Evolutionary conservation across 192 early-diverging fungal genomes (phyloP).

Genomic region (Lobosporangium transversale): DNA sequence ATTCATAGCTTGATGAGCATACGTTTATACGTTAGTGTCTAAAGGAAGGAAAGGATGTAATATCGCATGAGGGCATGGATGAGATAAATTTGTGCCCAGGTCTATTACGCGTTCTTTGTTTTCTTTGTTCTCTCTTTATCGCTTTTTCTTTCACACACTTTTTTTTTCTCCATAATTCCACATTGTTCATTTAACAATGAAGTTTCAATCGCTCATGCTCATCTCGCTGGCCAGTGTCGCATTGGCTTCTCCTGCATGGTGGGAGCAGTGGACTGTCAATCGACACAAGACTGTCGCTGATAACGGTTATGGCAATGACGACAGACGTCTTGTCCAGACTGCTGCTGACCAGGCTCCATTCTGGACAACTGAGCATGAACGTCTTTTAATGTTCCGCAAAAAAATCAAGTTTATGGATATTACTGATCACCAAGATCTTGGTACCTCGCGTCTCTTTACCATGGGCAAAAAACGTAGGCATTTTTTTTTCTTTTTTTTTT

Average conservation of each 20-base stretch:
- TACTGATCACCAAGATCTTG: conserved; percentile 75
- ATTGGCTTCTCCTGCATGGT: conserved; percentile 44
- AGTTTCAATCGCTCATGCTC: conserved; percentile 48
- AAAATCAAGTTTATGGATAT: conserved; percentile 89
- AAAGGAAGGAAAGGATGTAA: no score
- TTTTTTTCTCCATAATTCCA: neutral
- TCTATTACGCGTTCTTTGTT: no score
- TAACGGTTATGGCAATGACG: conserved; percentile 3
- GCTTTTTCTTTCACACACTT: conserved; percentile 4
- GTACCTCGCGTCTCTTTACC: conserved; percentile 10
- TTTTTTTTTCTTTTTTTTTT: neutral
- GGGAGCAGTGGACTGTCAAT: conserved; percentile 35
- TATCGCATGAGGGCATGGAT: no score
- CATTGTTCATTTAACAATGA: conserved; percentile 19
- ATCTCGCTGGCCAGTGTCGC: conserved; percentile 35
- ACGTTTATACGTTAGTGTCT: no score
- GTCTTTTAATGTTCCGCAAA: conserved; percentile 70
- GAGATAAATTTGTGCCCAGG: no score
- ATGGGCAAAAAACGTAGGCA: conserved; percentile 14
- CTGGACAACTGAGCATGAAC: conserved; percentile 72
- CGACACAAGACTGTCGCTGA: conserved; percentile 20
- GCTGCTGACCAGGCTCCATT: conserved; percentile 59
- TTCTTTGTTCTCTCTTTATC: neutral
- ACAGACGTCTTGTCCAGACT: conserved; percentile 52
- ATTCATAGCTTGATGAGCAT: no score